phyloP scores from a whole-genome alignment of 345 rosid genomes.

The Rhizophora mangle region DNA sequence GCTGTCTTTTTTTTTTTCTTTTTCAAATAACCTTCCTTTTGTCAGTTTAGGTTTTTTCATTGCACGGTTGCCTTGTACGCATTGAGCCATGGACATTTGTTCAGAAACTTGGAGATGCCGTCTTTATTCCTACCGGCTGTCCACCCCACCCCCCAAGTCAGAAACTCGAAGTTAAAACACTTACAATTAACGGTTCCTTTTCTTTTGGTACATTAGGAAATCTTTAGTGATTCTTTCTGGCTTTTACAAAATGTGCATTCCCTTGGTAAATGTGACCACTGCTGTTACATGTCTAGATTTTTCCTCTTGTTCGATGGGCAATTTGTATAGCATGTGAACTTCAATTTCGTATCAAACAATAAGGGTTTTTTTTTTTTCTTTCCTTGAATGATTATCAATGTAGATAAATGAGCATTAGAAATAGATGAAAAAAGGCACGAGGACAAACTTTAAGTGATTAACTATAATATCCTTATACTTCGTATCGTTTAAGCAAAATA shows the following conservation, averaged over 20 bases:
- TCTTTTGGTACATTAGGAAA: too few species aligned
- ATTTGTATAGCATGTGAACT: background rate
- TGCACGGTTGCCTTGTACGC: slow-evolving; percentile 25
- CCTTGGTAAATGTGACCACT: background rate
- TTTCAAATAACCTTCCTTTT: too few species aligned
- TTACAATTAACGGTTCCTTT: background rate
- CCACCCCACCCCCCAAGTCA: slow-evolving; percentile 72
- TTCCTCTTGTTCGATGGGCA: background rate
- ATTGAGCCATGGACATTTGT: slow-evolving; percentile 66
- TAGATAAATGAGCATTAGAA: too few species aligned
- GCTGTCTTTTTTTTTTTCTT: too few species aligned
- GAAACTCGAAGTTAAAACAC: slow-evolving; percentile 48
- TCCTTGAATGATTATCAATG: too few species aligned
- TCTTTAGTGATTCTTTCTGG: background rate
- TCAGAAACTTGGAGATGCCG: slow-evolving; percentile 62
- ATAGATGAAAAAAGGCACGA: too few species aligned
- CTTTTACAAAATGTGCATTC: background rate
- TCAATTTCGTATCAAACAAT: background rate
- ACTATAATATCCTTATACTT: too few species aligned
- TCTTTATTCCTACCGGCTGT: slow-evolving; percentile 66
- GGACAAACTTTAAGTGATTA: too few species aligned
- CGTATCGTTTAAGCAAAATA: too few species aligned
- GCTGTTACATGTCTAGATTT: too few species aligned
- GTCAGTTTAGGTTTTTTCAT: background rate
- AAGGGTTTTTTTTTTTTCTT: background rate